Evolutionary conservation across 106 monocot genomes (phyloP), one percentile per base, ranked within the genome.

Genomic region (Hemerocallis citrina): DNA sequence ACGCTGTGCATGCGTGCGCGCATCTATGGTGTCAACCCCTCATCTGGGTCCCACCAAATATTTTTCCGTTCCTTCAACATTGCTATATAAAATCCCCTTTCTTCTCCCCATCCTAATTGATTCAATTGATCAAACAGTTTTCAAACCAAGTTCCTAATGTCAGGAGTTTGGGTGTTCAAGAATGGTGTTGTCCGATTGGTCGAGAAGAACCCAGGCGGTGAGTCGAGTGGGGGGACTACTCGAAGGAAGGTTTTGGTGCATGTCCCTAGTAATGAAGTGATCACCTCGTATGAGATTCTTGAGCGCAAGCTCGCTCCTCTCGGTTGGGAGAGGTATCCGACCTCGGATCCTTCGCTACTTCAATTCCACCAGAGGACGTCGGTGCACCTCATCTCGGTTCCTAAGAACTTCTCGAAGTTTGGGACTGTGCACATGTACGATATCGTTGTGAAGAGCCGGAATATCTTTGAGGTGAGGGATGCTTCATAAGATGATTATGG

Each of bases 341-440:
- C 33, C 1, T 61, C 48, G 38, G 58, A 84, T 9, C 74, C 72
- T 1, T 15, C 58, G 10, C 72, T 84, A 5, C 34, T 89, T 12
- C 89, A 89, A 38, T 84, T 81, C 69, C 89, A 89, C 75, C 70
- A 81, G 62, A 49, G 59, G 2, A 54, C 80, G 0, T 68, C 89
- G 2, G 74, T 85, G 2, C 75, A 89, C 68, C 72, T 89, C 46
- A 89, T 89, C 71, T 81, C 89, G 8, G 62, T 89, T 17, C 89
- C 89, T 0, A 64, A 59, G 17, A 84, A 89, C 24, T 89, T 89
- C 78, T 39, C 65, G 14, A 63, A 51, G 64, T 39, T 89, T 54
- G 65, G n/a, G 11, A 64, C 81, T 15, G 77, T 84, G 12, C 77
- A 89, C 61, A 89, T 89, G 89, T 89, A 81, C 54, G 89, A 89